A percentile compares a stretch with the other conserved stretches of the same genome.
These are phyloP conservation scores for Gremmenia infestans DNA, from an alignment of 2,329 filamentous ascomycete genomes.

Conservation along the genomic window DNA sequence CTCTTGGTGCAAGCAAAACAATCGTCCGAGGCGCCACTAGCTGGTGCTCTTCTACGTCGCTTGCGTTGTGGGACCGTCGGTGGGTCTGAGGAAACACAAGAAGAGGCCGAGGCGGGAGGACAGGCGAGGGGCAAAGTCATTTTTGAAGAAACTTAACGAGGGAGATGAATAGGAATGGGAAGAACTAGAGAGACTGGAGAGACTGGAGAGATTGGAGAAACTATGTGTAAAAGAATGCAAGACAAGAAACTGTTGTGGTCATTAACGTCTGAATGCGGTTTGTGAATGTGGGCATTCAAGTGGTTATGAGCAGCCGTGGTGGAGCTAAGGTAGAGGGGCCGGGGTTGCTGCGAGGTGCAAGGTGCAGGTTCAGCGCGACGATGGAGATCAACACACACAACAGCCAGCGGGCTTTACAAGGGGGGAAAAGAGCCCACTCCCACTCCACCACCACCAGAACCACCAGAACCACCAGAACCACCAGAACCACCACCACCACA, in stretches of 20 bases:
- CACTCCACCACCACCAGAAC: too few relatives aligned
- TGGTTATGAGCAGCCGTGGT: constrained; percentile 21
- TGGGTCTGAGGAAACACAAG: constrained; percentile 21
- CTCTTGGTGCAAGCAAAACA: constrained; percentile 91
- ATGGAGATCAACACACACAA: constrained; percentile 20
- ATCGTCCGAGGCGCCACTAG: constrained; percentile 86
- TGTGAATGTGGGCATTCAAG: constrained; percentile 20
- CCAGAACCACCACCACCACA: too few relatives aligned
- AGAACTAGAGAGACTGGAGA: background rate
- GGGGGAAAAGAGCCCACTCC: constrained; percentile 1
- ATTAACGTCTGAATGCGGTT: constrained; percentile 17
- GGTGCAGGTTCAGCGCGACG: constrained; percentile 10
- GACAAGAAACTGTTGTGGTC: background rate
- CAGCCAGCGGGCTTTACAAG: constrained; percentile 20
- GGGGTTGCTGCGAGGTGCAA: constrained; percentile 5
- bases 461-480: too few relatives aligned
- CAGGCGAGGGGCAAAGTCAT: constrained; percentile 33
- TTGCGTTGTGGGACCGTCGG: constrained; percentile 39
- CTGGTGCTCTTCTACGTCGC: constrained; percentile 80
- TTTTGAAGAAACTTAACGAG: background rate
- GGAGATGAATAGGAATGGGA: background rate
- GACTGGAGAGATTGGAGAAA: constrained; percentile 11
- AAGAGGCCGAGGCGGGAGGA: constrained; percentile 24
- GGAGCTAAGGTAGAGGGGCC: constrained; percentile 7
- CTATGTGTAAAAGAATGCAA: constrained; percentile 14